Evolutionary conservation across 2,329 filamentous ascomycete genomes (phyloP), one percentile per base, ranked within the genome.

Genomic region (Hymenoscyphus infarciens): DNA sequence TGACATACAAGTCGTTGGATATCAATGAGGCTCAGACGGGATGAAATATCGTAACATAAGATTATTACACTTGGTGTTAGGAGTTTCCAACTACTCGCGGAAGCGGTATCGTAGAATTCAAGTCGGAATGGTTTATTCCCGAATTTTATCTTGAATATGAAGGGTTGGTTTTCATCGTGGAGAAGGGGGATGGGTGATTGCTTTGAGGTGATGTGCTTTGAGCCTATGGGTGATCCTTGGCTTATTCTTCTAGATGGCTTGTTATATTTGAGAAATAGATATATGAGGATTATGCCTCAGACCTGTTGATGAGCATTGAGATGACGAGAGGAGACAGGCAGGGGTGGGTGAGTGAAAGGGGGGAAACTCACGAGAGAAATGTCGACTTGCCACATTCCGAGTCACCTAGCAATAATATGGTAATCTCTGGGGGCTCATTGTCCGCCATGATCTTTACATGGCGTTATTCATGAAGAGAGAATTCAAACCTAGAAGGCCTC

Each of bases 31-130:
- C 79, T 85, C 53, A 82, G 71, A 52, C 85, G 79, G 65, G 82
- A 81, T 73, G 81, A 83, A 69, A 87, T 85, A 69, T 87, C 84
- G 69, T 83, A 87, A 74, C 85, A 87, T 63, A 87, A 74, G 31
- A 87, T 75, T 58, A 87, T 75, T 33, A 87, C 75, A 71, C 87
- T 81, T 0, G 85, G 85, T 15, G 78, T 78, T 19, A 87, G 75
- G n/a, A 82, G 75, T 56, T 77, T 80, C 85, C 85, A 88, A 70
- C 79, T 82, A 27, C 83, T 80, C 4, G 85, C 83, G 68, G 79
- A 80, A 8, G 81, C 80, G 1, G 84, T 87, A 70, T 87, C 85
- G 66, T 80, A 82, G 68, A 87, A 85, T 70, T 86, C 82, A 66
- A 87, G 78, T 29, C 82, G 79, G 69, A 82, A 84, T 3, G 72